Conservation (phyloP, 2,329 filamentous ascomycete species). For the Exophiala sp. region DNA sequence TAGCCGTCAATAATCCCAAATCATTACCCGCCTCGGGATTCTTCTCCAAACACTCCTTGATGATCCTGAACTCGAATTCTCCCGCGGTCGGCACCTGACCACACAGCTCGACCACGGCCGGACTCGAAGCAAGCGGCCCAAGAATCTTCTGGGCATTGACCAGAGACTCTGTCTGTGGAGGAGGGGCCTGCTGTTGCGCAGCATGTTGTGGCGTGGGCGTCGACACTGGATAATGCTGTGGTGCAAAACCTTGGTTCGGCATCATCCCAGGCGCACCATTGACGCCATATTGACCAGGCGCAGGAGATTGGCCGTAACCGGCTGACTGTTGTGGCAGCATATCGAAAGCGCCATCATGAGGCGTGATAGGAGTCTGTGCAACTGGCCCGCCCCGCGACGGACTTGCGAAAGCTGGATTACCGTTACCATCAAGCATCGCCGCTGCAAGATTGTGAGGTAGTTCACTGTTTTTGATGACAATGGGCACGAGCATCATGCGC, state of each 20-base stretch:
- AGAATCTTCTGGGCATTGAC: constrained; percentile 60
- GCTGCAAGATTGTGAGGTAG: constrained; percentile 34
- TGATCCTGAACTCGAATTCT: constrained; percentile 68
- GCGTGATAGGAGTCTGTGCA: constrained; percentile 32
- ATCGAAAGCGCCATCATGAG: constrained; percentile 38
- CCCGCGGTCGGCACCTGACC: constrained; percentile 66
- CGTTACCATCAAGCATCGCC: constrained; percentile 26
- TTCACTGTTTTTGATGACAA: constrained; percentile 69
- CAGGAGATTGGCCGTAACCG: constrained; percentile 17
- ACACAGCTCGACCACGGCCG: constrained; percentile 67
- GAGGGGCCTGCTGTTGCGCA: constrained; percentile 30
- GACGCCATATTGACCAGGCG: constrained; percentile 33
- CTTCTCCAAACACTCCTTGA: constrained; percentile 64
- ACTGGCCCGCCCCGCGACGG: constrained; percentile 13
- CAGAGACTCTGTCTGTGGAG: constrained; percentile 36
- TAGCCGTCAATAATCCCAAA: constrained; percentile 41
- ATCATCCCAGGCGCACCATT: constrained; percentile 35
- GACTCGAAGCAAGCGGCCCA: constrained; percentile 59
- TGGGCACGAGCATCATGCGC: constrained; percentile 75
- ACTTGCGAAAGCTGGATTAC: constrained; percentile 25
- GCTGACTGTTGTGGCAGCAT: constrained; percentile 2
- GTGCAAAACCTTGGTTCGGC: constrained; percentile 20
- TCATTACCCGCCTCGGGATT: constrained; percentile 65
- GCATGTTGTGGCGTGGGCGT: neutral
- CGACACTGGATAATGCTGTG: constrained; percentile 17